Base-by-base conservation (phyloP, 1,284 basidiomycete genomes). In the Coniferiporia weirii region DNA sequence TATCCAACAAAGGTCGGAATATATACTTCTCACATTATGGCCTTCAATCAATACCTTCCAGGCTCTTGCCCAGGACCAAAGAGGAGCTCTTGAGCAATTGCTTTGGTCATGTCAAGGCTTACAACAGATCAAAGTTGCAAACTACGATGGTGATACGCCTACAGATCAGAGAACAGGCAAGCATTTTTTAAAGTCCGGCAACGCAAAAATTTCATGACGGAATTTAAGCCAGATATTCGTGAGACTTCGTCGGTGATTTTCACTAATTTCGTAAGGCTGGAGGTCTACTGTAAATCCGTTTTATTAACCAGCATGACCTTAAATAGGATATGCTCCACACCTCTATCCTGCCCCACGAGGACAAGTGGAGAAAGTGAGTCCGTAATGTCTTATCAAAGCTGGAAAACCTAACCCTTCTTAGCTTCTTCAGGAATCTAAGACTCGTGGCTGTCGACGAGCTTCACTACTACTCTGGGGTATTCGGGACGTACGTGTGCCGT, bases 1-100 rank as follows among this genome's bases (percentile, higher is more conserved):
- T 96, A 95, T 66, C 94, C 93, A 1, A 96, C 94, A 0, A 96
- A 96, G 74, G 89, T 82, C 45, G 13, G 64, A 54, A 12, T 27
- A 27, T 48, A 49, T 19, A 13, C 27, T 8, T 32, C 32, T n/a
- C 20, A 36, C 7, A 51, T 44, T 27, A 27, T 32, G 35, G 44
- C 34, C 27, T 45, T 57, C 45, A 54, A 10, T 55, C 12, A 48
- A 36, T 12, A 54, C 27, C 50, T 63, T 45, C 8, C 43, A 91
- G 87, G 93, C 93, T 8, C 76, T 96, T 34, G 93, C 94, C 0
- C 94, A 96, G 72, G 93, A 96, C 69, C 94, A 96, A 71, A 83
- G 81, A 63, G 72, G 74, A 3, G 84, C 87, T 0, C 70, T 94
- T 45, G 81, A 88, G 59, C 82, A 87, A 56, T 69, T 96, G 4